Conservation (phyloP, 192 early-diverging fungal genomes). For the Lunasporangiospora selenospora region DNA sequence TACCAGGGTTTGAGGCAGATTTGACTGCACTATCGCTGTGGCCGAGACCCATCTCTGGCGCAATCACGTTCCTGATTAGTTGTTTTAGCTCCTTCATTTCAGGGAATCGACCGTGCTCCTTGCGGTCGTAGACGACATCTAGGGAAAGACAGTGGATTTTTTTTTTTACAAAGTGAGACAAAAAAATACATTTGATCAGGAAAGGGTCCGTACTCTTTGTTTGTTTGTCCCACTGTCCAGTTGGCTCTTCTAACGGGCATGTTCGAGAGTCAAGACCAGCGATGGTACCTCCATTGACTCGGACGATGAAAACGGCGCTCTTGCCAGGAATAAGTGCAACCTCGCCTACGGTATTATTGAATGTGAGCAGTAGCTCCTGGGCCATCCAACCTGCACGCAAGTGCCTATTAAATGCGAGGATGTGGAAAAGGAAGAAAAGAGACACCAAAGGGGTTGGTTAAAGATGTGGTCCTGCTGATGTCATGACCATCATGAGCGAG, state of each 20-base stretch:
- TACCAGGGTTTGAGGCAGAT: too few relatives aligned
- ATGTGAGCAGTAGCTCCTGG: conserved; percentile 74
- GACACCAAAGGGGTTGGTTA: not conserved
- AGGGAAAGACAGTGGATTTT: too few relatives aligned
- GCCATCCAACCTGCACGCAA: conserved; percentile 69
- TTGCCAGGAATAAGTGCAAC: conserved; percentile 70
- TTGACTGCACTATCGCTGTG: conserved; percentile 70
- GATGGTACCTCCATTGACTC: conserved; percentile 53
- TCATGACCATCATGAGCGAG: too few relatives aligned
- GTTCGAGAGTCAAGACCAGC: not conserved
- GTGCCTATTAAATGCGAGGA: conserved; percentile 17
- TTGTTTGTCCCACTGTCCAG: conserved; percentile 6
- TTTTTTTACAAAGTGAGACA: too few relatives aligned
- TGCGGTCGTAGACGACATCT: conserved; percentile 71
- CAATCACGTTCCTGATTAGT: conserved; percentile 65
- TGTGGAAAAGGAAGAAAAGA: not conserved
- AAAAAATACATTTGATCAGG: too few relatives aligned
- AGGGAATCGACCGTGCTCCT: conserved; percentile 68
- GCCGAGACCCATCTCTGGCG: conserved; percentile 70
- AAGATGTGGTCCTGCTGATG: too few relatives aligned
- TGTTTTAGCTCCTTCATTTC: conserved; percentile 82
- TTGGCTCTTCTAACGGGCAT: conserved; percentile 36
- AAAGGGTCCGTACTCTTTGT: not conserved
- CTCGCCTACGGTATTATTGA: conserved; percentile 67
- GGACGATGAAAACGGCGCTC: conserved; percentile 55